A percentile compares a stretch with the other conserved stretches of the same genome.
Conservation (phyloP, 148 eudicot species). For the Polygonum maritimum region DNA sequence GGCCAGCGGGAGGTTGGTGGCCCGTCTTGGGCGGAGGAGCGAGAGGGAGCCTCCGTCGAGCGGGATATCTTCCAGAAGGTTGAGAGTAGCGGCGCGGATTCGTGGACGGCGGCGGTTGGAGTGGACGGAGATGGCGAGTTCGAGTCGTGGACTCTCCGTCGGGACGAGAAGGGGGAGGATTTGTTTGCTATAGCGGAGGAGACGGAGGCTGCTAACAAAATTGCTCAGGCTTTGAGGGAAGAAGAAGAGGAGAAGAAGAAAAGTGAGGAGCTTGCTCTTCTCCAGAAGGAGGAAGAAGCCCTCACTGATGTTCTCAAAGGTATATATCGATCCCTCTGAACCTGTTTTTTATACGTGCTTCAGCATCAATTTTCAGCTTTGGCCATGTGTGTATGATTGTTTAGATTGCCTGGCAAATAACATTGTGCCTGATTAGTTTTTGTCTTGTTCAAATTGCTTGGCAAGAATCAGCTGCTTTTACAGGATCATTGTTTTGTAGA, state of each 20-base stretch:
- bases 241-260: conserved; percentile 17
- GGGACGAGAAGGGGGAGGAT: conserved; percentile 29
- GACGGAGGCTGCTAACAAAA: neutral
- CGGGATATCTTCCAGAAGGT: conserved; percentile 23
- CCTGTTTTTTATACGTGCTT: neutral
- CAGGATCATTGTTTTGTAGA: neutral
- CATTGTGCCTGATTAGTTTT: neutral
- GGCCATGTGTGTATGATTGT: neutral
- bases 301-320: conserved; percentile 52
- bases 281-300: conserved; percentile 46
- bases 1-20: neutral
- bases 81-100: conserved; percentile 10
- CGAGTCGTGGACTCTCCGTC: conserved; percentile 30
- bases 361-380: neutral
- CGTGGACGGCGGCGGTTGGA: conserved; percentile 19
- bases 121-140: conserved; percentile 12
- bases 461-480: neutral
- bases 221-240: conserved; percentile 8
- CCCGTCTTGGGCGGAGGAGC: conserved; percentile 13
- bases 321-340: neutral
- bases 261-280: conserved; percentile 28
- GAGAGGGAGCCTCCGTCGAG: neutral
- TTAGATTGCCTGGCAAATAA: neutral
- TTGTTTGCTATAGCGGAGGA: conserved; percentile 27
- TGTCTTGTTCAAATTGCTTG: neutral